Evolutionary conservation across 148 eudicot genomes (phyloP), one percentile per base, ranked within the genome.

Genomic region (Cornus kousa): DNA sequence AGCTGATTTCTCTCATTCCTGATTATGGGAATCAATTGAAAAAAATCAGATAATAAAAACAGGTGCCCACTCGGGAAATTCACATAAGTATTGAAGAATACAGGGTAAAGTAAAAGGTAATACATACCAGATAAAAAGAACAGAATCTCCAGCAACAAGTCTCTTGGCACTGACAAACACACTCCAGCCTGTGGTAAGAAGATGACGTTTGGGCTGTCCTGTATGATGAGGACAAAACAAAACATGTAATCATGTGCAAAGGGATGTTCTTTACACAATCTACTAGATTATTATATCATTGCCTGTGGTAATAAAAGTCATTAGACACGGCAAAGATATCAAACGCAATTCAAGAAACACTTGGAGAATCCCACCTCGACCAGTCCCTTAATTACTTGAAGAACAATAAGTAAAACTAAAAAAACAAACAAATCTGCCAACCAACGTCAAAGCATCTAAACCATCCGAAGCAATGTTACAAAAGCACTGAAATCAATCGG

Each of bases 171-270:
- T 96, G 85, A 96, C 99, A 90, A 96, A 96, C 55, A 96, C 97
- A 81, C 99, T 96, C 99, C 99, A 96, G 67, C 99, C 99, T 67
- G 99, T 96, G 68, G 99, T 96, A 62, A 96, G 95, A 78, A 96
- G 89, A 87, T 96, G 99, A 67, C 99, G 90, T 87, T 96, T 96
- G 55, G 99, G 99, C 90, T 96, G 99, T 80, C 99, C 98, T 94
- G 93, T 82, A 86, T 84, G 73, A 70, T 69, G 73, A 66, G 79
- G 82, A 70, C 74, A 76, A 73, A 67, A 74, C 12, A 71, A 70
- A 39, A 75, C 66, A 68, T 79, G 82, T 60, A 74, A 77, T 74
- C 32, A 8, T 5, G 40, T 57, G 43, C 53, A 46, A 17, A 73
- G 70, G 10, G 20, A 57, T 39, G 64, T 67, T 37, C 12, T 53